A percentile compares a stretch with the other conserved stretches of the same genome.
Evolutionary conservation across 108 stramenopile species (phyloP).

Genomic region (Cyclotella choctawhatcheeana): DNA sequence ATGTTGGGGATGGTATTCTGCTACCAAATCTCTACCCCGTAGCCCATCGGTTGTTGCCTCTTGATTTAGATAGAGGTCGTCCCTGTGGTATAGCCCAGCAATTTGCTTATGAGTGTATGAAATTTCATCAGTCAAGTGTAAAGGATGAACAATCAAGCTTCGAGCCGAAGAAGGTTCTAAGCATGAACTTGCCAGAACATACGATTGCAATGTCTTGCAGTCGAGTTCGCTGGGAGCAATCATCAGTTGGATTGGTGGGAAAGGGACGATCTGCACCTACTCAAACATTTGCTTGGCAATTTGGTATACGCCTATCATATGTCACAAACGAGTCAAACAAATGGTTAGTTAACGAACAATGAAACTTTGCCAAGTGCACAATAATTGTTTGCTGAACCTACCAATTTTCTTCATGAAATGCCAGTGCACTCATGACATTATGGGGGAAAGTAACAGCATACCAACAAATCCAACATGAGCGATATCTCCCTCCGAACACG

Average conservation of each 20-base stretch:
- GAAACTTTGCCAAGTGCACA: too few relatives aligned
- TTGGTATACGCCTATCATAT: constrained; percentile 8
- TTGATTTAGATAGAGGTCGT: not conserved
- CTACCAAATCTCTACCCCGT: not conserved
- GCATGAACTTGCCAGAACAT: not conserved
- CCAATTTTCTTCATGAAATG: too few relatives aligned
- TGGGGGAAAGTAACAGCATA: not conserved
- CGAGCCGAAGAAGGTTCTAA: not conserved
- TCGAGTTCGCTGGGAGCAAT: not conserved
- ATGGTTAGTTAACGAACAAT: too few relatives aligned
- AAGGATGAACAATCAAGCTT: not conserved
- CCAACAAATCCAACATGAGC: not conserved
- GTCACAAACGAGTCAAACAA: constrained; percentile 13
- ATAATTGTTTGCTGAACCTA: too few relatives aligned
- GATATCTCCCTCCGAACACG: constrained; percentile 16
- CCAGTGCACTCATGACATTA: not conserved
- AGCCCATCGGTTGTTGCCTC: not conserved
- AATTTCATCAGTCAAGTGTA: not conserved
- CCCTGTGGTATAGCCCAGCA: not conserved
- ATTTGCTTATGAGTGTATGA: not conserved
- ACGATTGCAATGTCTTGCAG: not conserved
- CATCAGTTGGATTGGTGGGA: not conserved
- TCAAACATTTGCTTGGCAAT: not conserved
- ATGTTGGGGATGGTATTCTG: not conserved
- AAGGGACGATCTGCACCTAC: not conserved